Evolutionary conservation across 2,329 filamentous ascomycete species (phyloP).

Genomic region (Thelonectria olida): DNA sequence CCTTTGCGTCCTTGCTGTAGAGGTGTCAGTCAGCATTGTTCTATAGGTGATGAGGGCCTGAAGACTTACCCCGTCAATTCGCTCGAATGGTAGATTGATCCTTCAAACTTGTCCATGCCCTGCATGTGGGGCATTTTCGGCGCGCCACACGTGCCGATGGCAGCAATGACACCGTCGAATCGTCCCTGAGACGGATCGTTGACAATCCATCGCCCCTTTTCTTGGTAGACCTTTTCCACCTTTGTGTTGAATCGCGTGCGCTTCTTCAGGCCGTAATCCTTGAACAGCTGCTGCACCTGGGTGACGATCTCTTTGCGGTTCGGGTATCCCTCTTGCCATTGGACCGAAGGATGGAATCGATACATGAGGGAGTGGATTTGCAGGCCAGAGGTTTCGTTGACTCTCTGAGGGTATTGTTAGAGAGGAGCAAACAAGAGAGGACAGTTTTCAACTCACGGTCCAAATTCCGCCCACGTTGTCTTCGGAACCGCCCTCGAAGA

Average conservation of each 20-base stretch:
- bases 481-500: slow-evolving; percentile 78
- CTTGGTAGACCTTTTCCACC: slow-evolving; percentile 75
- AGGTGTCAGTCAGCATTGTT: slow-evolving; percentile 28
- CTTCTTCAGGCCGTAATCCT: slow-evolving; percentile 72
- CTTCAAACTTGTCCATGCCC: slow-evolving; percentile 77
- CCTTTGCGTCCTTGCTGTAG: slow-evolving; percentile 70
- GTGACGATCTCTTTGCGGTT: slow-evolving; percentile 1
- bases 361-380: slow-evolving; percentile 91
- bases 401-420: slow-evolving; percentile 57
- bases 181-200: slow-evolving; percentile 75
- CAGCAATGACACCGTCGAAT: slow-evolving; percentile 83
- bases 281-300: slow-evolving; percentile 72
- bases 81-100: slow-evolving; percentile 78
- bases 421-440: slow-evolving; percentile 1
- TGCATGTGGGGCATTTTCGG: slow-evolving; percentile 76
- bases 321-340: slow-evolving; percentile 68
- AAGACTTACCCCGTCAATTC: slow-evolving; percentile 67
- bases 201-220: slow-evolving; percentile 79
- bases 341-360: slow-evolving; percentile 82
- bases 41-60: accelerated
- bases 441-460: slow-evolving; percentile 64
- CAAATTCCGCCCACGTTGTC: slow-evolving; percentile 81
- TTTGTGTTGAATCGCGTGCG: slow-evolving; percentile 77
- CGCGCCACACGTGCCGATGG: slow-evolving; percentile 83
- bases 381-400: slow-evolving; percentile 83